A percentile compares a stretch with the other conserved stretches of the same genome.
Conservation (phyloP, 768 basidiomycete genomes). For the Rhodosporidiobolus sp. region DNA sequence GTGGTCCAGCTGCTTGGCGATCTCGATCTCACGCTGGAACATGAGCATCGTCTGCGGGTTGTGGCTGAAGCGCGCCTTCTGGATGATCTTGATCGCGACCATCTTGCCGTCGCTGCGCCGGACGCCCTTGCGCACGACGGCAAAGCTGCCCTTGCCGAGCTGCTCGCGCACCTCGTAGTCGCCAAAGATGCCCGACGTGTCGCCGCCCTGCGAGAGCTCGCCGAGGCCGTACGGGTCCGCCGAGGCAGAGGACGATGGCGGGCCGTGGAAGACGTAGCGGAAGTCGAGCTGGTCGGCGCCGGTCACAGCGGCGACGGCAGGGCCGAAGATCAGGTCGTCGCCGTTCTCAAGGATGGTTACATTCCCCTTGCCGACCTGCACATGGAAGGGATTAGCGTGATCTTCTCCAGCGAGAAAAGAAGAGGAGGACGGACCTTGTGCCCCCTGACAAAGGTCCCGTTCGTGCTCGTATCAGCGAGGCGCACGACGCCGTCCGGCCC, state of each 20-base stretch:
- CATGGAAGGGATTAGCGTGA: neutral
- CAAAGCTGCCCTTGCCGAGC: constrained; percentile 86
- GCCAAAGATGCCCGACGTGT: constrained; percentile 45
- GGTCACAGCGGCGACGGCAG: constrained; percentile 51
- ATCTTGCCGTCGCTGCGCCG: constrained; percentile 66
- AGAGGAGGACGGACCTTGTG: constrained; percentile 16
- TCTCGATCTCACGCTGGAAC: constrained; percentile 71
- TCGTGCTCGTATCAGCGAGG: constrained; percentile 30
- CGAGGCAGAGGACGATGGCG: neutral
- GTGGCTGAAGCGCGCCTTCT: constrained; percentile 31
- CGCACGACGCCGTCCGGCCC: constrained; percentile 13
- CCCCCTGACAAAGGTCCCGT: constrained; percentile 33
- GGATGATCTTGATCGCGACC: constrained; percentile 85
- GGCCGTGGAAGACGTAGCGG: constrained; percentile 34
- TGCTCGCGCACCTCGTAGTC: constrained; percentile 50
- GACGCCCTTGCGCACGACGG: constrained; percentile 79
- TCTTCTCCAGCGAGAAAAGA: neutral
- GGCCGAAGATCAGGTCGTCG: constrained; percentile 81
- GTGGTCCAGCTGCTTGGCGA: constrained; percentile 72
- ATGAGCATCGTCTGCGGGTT: constrained; percentile 46
- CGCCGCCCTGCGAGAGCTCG: constrained; percentile 15
- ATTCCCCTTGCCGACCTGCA: constrained; percentile 60
- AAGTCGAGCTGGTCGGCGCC: constrained; percentile 30
- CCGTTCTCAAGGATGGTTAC: constrained; percentile 67
- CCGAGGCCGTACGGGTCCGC: constrained; percentile 27